Evolutionary conservation across 1,284 basidiomycete species (phyloP).

Genomic region (Pisolithus thermaeus): DNA sequence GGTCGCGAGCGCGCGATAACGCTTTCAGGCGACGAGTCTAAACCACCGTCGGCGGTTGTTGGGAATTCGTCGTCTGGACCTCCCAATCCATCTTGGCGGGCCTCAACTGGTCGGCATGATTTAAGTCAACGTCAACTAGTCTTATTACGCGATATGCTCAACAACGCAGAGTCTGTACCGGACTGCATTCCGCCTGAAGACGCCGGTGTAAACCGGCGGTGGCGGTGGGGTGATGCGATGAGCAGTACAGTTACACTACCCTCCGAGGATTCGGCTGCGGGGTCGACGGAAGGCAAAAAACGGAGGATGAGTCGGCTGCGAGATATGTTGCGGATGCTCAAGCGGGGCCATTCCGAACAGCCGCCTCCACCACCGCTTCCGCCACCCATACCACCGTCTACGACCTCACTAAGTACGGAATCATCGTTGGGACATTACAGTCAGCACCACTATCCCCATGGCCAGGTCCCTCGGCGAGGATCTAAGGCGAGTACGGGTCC

Average conservation of each 20-base stretch:
- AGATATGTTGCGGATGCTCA: constrained; percentile 66
- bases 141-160: constrained; percentile 54
- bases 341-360: constrained; percentile 34
- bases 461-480: constrained; percentile 32
- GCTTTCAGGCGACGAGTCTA: constrained; percentile 57
- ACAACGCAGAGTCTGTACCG: constrained; percentile 17
- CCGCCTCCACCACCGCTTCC: constrained; percentile 15
- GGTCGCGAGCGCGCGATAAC: constrained; percentile 65
- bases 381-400: constrained; percentile 33
- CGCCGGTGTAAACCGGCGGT: constrained; percentile 46
- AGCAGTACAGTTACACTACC: constrained; percentile 69
- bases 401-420: constrained; percentile 53
- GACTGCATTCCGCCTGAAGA: constrained; percentile 30
- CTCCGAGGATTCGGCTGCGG: constrained; percentile 47
- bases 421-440: constrained; percentile 43
- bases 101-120: constrained; percentile 74
- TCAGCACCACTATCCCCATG: constrained; percentile 33
- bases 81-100: constrained; percentile 51
- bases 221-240: constrained; percentile 70
- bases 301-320: constrained; percentile 48
- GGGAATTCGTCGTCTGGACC: constrained; percentile 36
- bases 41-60: constrained; percentile 23
- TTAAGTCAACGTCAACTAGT: constrained; percentile 53
- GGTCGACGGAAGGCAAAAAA: constrained; percentile 38
- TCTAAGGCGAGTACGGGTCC: constrained; percentile 51